Evolutionary conservation across 1,284 basidiomycete species (phyloP).

Genomic region (Microbotryum scabiosae): DNA sequence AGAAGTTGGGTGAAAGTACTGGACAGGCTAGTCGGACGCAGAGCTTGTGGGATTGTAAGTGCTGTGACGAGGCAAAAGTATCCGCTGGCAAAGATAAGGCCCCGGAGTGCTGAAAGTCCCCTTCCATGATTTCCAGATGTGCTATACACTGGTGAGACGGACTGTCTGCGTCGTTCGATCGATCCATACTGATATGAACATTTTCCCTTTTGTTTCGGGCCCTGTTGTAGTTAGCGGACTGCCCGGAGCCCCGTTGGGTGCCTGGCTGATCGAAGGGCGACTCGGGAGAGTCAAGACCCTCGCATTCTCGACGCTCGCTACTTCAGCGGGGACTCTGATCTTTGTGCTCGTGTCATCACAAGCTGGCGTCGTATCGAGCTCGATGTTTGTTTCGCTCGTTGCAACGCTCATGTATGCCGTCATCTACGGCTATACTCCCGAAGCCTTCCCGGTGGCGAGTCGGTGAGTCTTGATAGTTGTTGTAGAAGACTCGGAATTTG

Average conservation of each 20-base stretch:
- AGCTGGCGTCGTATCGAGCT: conserved; percentile 61
- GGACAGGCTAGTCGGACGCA: conserved; percentile 16
- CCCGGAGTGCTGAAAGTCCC: neutral
- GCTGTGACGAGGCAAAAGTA: conserved; percentile 77
- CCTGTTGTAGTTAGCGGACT: neutral
- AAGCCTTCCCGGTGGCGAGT: conserved; percentile 13
- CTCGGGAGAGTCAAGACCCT: conserved; percentile 70
- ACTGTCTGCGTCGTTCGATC: neutral
- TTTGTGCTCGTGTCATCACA: conserved; percentile 60
- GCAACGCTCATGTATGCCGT: conserved; percentile 74
- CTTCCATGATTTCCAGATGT: conserved; percentile 11
- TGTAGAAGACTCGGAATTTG: neutral
- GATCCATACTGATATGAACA: too few relatives aligned
- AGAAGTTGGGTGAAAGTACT: conserved; percentile 38
- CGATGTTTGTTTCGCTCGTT: conserved; percentile 69
- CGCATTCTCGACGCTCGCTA: conserved; percentile 70
- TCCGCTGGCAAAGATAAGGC: conserved; percentile 72
- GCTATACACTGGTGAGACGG: conserved; percentile 10
- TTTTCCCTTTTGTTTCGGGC: conserved; percentile 2
- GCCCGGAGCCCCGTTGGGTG: conserved; percentile 58
- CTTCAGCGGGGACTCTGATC: conserved; percentile 63
- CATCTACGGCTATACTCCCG: conserved; percentile 34
- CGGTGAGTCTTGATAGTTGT: conserved; percentile 4
- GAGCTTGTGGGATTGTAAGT: conserved; percentile 45
- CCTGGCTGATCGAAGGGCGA: conserved; percentile 71